Evolutionary conservation across 2,329 filamentous ascomycete species (phyloP), one percentile per base, ranked within the genome.

Genomic region (Diaporthe sp.): DNA sequence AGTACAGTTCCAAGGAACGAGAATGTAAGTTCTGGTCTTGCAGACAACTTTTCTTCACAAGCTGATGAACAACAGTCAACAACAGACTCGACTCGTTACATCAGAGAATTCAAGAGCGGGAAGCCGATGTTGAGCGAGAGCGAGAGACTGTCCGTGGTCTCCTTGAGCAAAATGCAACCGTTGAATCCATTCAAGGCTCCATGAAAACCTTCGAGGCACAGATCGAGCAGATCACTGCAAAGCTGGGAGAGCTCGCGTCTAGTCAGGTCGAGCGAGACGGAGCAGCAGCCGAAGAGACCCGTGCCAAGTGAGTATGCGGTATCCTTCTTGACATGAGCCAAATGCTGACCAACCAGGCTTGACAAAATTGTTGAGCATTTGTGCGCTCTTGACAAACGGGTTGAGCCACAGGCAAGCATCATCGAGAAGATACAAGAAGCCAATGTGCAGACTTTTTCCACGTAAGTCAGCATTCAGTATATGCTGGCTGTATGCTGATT

Each of bases 11-110:
- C 12, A 73, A 72, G 15, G 70, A 58, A 37, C 44, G 69, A 34
- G 61, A 68, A 2, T 72, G 78, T 79, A 70, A 71, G 78, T 75
- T 17, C 17, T 42, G 17, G 19, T 46, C 19, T 28, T 71, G 73
- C 28, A 25, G 12, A 15, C 42, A 61, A 46, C 44, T 78, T 1
- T 55, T 71, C 65, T 34, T n/a, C 28, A 12, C 39, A 25, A 25
- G 37, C 46, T 74, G 46, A 75, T 46, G 59, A 15, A 46, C 17
- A 34, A 62, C 73, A 49, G 73, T 80, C 39, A 74, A 79, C 49
- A 49, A 71, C 37, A 77, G 77, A 34, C 67, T 79, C 7, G 77
- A 79, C 31, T 59, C 74, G 13, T 39, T 80, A 42, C 74, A 72
- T 22, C 74, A 77, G 22, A 77, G 46, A 15, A 28, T 79, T 6